Evolutionary conservation across 1,139 yeast genomes (phyloP), one percentile per base, ranked within the genome.

Genomic region (Scheffersomyces parashehatae): DNA sequence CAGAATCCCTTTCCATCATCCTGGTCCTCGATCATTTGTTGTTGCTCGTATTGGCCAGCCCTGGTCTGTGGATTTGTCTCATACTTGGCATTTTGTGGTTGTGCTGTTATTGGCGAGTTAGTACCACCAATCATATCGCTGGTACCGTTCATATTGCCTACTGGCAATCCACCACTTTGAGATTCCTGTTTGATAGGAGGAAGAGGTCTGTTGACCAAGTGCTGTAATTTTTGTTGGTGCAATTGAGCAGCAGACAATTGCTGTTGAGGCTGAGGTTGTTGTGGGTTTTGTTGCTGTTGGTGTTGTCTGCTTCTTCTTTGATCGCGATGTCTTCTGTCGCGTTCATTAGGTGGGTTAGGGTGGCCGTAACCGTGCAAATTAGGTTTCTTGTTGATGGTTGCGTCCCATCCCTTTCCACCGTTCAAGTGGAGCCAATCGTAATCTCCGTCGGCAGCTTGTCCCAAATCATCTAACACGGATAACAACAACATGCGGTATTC

Each of bases 371-470:
- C 97, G 65, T 89, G 96, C 58, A 90, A 73, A 64, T 90, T 89
- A 39, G 96, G 93, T 64, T 90, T 88, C 64, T 87, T 88, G 62
- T 88, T 87, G 55, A 87, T 83, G 42, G 77, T 64, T 45, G 88
- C 75, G 64, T 90, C 96, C 96, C 96, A 91, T 29, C 97, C 97
- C 64, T 83, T 82, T 46, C 97, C 97, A 48, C 87, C 85, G 63
- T 91, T 91, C 58, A 91, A 80, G 59, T 83, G 88, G 85, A 88
- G 83, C 98, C 98, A 91, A 68, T 91, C 98, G 65, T 88, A 91
- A 57, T 83, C 88, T 38, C 88, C 95, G 62, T 90, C 97, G 56
- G 87, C 88, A 41, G 71, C 67, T 59, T 85, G 87, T 31, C 90
- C 90, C 54, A 82, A 74, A 47, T 82, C 82, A 52, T 79, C 81